Percentiles rank a stretch among this genome's conserved stretches.
Evolutionary conservation across 192 early-diverging fungal species (phyloP).

Genomic region (Fimicolochytrium jonesii): DNA sequence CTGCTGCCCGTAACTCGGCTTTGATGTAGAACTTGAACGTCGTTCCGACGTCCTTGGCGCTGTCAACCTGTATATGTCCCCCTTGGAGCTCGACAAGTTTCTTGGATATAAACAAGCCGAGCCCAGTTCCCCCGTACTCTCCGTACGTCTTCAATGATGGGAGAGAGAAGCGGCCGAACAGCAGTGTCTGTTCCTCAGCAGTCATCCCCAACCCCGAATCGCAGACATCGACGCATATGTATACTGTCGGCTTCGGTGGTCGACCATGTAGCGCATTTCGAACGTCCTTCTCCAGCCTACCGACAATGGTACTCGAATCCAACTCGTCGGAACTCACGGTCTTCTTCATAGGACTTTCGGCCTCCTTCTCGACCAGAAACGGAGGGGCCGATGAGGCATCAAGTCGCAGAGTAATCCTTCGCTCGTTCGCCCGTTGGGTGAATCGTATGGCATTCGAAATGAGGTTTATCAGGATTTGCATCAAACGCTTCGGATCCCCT

Average conservation of each 20-base stretch:
- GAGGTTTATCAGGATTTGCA: constrained; percentile 36
- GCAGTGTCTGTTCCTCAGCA: constrained; percentile 5
- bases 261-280: too few relatives aligned
- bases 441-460: constrained; percentile 9
- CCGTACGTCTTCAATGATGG: constrained; percentile 24
- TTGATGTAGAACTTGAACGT: constrained; percentile 33
- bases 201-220: constrained; percentile 36
- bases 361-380: too few relatives aligned
- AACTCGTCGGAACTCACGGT: too few relatives aligned
- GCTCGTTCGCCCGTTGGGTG: too few relatives aligned
- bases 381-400: too few relatives aligned
- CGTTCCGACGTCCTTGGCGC: constrained; percentile 25
- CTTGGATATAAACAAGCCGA: constrained; percentile 48
- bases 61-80: constrained; percentile 39
- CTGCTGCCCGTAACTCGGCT: constrained; percentile 7
- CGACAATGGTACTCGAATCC: too few relatives aligned
- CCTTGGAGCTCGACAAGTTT: constrained; percentile 32
- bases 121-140: constrained; percentile 40
- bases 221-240: constrained; percentile 16
- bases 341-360: too few relatives aligned
- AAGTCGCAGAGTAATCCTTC: too few relatives aligned
- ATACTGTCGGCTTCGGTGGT: constrained; percentile 7
- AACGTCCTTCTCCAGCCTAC: too few relatives aligned
- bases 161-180: constrained; percentile 31
- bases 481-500: constrained; percentile 45